phyloP scores from a whole-genome alignment of 2,329 filamentous ascomycete species.

The Epichloe uncinata region DNA sequence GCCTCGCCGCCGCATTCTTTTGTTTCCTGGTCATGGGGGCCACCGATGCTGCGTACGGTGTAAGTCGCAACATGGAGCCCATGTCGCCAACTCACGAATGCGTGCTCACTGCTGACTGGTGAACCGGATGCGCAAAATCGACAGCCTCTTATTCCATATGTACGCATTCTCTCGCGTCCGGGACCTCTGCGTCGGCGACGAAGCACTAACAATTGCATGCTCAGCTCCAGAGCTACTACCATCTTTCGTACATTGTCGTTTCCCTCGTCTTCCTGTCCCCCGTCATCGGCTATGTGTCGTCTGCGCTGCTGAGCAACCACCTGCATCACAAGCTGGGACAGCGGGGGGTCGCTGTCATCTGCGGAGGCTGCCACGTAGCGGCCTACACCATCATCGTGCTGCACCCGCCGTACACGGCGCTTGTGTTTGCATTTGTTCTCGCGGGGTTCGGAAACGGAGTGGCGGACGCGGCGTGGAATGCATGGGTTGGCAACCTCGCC shows the following conservation, averaged over 20 bases:
- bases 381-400: slow-evolving; percentile 46
- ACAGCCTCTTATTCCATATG: slow-evolving; percentile 37
- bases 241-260: slow-evolving; percentile 44
- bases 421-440: slow-evolving; percentile 48
- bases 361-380: slow-evolving; percentile 45
- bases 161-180: slow-evolving; percentile 15
- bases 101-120: slow-evolving; percentile 5
- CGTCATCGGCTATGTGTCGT: slow-evolving; percentile 47
- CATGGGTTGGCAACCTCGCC: slow-evolving; percentile 49
- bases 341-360: slow-evolving; percentile 51
- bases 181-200: no score
- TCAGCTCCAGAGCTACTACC: slow-evolving; percentile 48
- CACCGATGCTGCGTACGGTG: slow-evolving; percentile 45
- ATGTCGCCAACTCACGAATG: neutral
- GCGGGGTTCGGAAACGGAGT: slow-evolving; percentile 56
- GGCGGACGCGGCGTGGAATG: slow-evolving; percentile 37
- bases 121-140: neutral
- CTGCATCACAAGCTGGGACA: slow-evolving; percentile 50
- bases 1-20: slow-evolving; percentile 41
- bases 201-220: neutral
- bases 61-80: slow-evolving; percentile 19
- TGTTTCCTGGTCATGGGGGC: slow-evolving; percentile 44
- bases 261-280: slow-evolving; percentile 53
- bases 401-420: slow-evolving; percentile 51
- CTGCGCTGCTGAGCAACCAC: slow-evolving; percentile 45